Evolutionary conservation across 768 basidiomycete species (phyloP).

Genomic region (Agrocybe praecox): DNA sequence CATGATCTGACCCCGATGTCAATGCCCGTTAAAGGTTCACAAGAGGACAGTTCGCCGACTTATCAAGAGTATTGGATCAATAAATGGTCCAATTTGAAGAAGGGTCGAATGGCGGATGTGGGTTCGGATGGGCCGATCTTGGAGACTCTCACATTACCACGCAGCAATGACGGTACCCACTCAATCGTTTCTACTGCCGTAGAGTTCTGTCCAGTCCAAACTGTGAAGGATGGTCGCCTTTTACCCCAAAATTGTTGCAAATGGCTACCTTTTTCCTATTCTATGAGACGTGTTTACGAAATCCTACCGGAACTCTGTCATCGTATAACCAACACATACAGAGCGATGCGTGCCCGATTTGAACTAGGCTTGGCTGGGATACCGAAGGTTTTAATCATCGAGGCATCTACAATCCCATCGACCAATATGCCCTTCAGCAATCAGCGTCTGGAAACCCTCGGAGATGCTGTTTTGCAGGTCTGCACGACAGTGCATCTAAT

Average conservation of each 20-base stretch:
- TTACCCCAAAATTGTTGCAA: constrained; percentile 51
- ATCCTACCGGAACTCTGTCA: constrained; percentile 69
- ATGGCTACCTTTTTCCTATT: constrained; percentile 54
- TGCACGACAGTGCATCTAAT: constrained; percentile 76
- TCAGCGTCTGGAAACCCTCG: constrained; percentile 85
- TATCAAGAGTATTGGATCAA: constrained; percentile 63
- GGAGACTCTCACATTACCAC: constrained; percentile 50
- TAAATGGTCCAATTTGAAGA: constrained; percentile 50
- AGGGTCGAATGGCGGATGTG: constrained; percentile 42
- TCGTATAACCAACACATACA: constrained; percentile 66
- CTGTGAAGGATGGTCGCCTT: constrained; percentile 20
- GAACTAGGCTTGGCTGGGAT: constrained; percentile 67
- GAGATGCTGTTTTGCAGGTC: constrained; percentile 82
- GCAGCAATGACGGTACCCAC: constrained; percentile 44
- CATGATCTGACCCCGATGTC: constrained; percentile 70
- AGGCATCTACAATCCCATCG: constrained; percentile 77
- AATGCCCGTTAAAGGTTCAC: constrained; percentile 49
- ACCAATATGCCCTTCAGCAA: constrained; percentile 71
- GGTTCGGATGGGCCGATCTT: constrained; percentile 62
- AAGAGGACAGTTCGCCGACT: constrained; percentile 46
- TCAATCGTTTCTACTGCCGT: constrained; percentile 16
- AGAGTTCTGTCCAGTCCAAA: not conserved
- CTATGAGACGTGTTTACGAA: constrained; percentile 52
- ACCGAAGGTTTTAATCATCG: constrained; percentile 55
- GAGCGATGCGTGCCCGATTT: constrained; percentile 50